phyloP scores from a whole-genome alignment of 2,329 filamentous ascomycete genomes.

The Pestalotiopsis sp. region DNA sequence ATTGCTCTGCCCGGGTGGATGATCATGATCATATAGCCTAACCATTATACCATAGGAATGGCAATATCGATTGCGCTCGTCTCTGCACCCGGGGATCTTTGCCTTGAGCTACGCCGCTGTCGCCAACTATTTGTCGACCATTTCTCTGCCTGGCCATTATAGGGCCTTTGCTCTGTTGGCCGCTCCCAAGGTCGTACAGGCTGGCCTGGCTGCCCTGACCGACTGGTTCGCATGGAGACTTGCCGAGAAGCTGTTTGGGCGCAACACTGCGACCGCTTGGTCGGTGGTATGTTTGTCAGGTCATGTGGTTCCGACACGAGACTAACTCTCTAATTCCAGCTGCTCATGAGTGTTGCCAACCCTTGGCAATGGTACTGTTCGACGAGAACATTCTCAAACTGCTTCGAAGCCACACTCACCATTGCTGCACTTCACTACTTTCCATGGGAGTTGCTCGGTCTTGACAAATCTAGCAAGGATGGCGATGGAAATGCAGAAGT shows the following conservation, averaged over 20 bases:
- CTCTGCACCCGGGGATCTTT: conserved; percentile 88
- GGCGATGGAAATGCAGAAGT: conserved; percentile 38
- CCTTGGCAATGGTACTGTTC: conserved; percentile 98
- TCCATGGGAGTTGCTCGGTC: conserved; percentile 76
- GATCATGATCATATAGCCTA: neutral
- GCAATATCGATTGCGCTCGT: conserved; percentile 83
- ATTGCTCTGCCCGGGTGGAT: neutral
- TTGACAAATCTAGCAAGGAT: conserved; percentile 40
- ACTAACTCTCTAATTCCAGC: conserved; percentile 42
- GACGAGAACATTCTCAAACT: conserved; percentile 92
- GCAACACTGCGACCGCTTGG: conserved; percentile 63
- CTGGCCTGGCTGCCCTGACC: conserved; percentile 72
- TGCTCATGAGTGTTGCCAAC: conserved; percentile 72
- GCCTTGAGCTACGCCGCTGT: conserved; percentile 70
- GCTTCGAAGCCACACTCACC: conserved; percentile 86
- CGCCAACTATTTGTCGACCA: conserved; percentile 51
- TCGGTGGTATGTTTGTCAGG: conserved; percentile 62
- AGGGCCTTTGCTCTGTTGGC: conserved; percentile 53
- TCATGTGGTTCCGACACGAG: neutral
- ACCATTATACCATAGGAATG: conserved; percentile 72
- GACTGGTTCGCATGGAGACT: conserved; percentile 91
- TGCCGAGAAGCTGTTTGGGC: conserved; percentile 72
- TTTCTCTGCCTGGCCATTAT: conserved; percentile 10
- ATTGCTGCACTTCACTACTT: conserved; percentile 77
- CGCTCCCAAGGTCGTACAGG: conserved; percentile 77